These are phyloP conservation scores for Tolypocladium tundrense DNA, from an alignment of 2,329 filamentous ascomycete genomes.

Conservation along the genomic window DNA sequence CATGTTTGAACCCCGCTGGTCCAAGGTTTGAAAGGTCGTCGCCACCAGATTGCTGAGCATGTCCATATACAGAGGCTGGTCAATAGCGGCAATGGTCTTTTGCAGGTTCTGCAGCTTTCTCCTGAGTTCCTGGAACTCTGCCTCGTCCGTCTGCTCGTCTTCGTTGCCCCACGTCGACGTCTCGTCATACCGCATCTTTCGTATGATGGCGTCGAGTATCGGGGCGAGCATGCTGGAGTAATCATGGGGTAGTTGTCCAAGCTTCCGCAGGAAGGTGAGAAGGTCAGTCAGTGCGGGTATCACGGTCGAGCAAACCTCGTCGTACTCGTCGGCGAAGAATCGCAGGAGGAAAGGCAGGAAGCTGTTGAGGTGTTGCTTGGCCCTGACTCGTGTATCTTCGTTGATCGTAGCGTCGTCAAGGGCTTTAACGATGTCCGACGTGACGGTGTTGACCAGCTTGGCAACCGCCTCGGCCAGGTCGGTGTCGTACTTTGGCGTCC, in stretches of 20 bases:
- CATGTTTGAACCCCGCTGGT: conserved; percentile 61
- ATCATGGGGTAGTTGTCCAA: conserved; percentile 59
- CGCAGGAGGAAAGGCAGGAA: conserved; percentile 83
- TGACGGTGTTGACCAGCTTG: conserved; percentile 85
- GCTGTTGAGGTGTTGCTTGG: conserved; percentile 69
- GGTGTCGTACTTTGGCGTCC: conserved; percentile 82
- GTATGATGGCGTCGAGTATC: conserved; percentile 82
- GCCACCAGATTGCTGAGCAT: conserved; percentile 82
- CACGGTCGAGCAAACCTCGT: conserved; percentile 93
- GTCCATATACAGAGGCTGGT: conserved; percentile 81
- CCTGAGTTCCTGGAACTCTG: conserved; percentile 90
- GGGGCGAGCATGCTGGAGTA: conserved; percentile 78
- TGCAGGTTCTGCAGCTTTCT: conserved; percentile 85
- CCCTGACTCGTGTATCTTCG: conserved; percentile 57
- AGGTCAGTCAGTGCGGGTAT: conserved; percentile 90
- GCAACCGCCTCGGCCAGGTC: conserved; percentile 92
- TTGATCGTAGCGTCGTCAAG: conserved; percentile 58
- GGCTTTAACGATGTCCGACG: conserved; percentile 78
- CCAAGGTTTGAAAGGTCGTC: conserved; percentile 72
- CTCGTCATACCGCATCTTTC: conserved; percentile 96
- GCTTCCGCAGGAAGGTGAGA: conserved; percentile 79
- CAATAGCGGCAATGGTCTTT: conserved; percentile 82
- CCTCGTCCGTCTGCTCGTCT: conserved; percentile 91
- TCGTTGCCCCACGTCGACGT: conserved; percentile 89
- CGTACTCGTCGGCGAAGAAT: conserved; percentile 96